phyloP scores from a whole-genome alignment of 305 asterid species.

The Rubia peregrina region DNA sequence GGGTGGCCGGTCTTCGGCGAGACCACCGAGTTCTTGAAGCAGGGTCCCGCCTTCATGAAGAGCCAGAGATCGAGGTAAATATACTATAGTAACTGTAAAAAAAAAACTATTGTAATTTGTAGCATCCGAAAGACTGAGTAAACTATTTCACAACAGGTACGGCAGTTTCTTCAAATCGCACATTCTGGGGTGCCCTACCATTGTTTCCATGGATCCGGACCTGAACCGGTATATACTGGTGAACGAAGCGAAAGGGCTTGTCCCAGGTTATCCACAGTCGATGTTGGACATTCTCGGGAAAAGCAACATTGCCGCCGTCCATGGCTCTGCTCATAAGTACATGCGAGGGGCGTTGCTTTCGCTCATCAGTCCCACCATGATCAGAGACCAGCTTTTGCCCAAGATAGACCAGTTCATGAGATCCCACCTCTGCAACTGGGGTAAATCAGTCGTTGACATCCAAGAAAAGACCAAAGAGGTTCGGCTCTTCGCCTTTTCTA shows the following conservation, averaged over 20 bases:
- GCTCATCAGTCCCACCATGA: conserved; percentile 79
- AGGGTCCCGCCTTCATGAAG: conserved; percentile 89
- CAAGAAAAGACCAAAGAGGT: conserved; percentile 97
- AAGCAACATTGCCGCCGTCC: conserved; percentile 92
- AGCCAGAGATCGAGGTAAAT: conserved; percentile 78
- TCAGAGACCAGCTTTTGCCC: conserved; percentile 65
- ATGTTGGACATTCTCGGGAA: conserved; percentile 91
- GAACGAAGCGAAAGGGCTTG: conserved; percentile 85
- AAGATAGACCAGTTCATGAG: conserved; percentile 86
- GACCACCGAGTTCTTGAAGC: conserved; percentile 88
- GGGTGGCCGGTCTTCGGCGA: conserved; percentile 99
- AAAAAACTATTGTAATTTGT: too few species aligned
- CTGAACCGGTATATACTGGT: conserved; percentile 65
- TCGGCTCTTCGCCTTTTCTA: conserved; percentile 13
- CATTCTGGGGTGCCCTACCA: conserved; percentile 85
- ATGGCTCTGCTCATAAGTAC: conserved; percentile 85
- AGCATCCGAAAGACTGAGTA: too few species aligned
- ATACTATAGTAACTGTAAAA: too few species aligned
- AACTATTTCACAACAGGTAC: too few species aligned
- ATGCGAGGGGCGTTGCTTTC: conserved; percentile 94
- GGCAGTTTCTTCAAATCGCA: conserved; percentile 87
- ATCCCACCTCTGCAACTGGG: conserved; percentile 76
- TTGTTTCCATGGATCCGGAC: conserved; percentile 94
- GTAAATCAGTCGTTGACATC: conserved; percentile 55
- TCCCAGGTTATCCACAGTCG: conserved; percentile 97